These are phyloP conservation scores for Ceratobasidium papillatum DNA, from an alignment of 1,284 basidiomycete genomes.

Conservation along the genomic window DNA sequence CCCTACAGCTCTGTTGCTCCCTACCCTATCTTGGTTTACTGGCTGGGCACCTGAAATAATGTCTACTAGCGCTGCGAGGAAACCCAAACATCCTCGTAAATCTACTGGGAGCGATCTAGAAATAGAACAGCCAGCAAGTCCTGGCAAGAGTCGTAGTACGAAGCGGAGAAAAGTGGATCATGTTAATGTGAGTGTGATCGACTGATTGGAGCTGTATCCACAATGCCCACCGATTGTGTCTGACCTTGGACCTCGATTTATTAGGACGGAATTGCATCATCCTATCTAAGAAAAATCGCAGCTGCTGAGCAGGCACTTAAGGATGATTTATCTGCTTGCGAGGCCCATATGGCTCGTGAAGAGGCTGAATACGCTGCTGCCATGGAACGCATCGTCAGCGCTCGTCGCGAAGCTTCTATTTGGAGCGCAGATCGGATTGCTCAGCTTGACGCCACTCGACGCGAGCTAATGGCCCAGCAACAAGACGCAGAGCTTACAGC, in stretches of 20 bases:
- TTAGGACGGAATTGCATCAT: constrained; percentile 25
- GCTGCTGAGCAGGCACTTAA: constrained; percentile 24
- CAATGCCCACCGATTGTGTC: neutral
- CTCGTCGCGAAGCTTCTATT: constrained; percentile 21
- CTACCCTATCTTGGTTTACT: neutral
- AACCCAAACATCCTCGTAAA: constrained; percentile 26
- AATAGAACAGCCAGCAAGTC: neutral
- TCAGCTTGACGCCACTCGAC: constrained; percentile 20
- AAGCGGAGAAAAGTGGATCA: constrained; percentile 32
- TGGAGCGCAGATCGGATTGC: constrained; percentile 24
- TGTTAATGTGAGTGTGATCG: constrained; percentile 7
- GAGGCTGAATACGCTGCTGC: constrained; percentile 31
- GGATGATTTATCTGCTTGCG: constrained; percentile 9
- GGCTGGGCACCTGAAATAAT: neutral
- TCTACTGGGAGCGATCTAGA: constrained; percentile 6
- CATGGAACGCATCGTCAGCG: constrained; percentile 34
- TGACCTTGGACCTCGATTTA: neutral
- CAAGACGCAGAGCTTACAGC: constrained; percentile 36
- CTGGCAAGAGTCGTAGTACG: constrained; percentile 11
- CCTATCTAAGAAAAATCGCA: neutral
- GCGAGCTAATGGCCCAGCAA: constrained; percentile 33
- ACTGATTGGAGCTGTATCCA: neutral
- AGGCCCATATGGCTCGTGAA: constrained; percentile 27
- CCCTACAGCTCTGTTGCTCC: neutral
- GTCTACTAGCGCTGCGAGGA: neutral